Conservation (phyloP, 225 moss, liverwort and hornwort species). For the Lunularia cruciata region DNA sequence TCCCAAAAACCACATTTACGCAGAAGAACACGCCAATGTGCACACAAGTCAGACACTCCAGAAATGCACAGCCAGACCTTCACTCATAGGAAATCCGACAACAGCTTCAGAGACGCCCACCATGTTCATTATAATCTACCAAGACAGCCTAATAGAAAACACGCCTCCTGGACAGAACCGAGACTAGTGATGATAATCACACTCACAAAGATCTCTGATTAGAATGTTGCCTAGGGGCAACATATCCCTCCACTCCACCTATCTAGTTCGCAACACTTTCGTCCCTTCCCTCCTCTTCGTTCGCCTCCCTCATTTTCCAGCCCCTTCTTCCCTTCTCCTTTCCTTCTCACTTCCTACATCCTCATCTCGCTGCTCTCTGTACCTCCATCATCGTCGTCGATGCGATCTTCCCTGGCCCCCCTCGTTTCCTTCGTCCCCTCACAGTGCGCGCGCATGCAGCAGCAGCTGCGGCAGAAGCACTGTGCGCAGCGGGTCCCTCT, state of each 20-base stretch:
- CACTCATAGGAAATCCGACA: too few relatives aligned
- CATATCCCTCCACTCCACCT: neutral
- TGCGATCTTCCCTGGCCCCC: neutral
- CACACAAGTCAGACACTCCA: neutral
- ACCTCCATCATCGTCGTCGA: neutral
- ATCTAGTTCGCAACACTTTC: neutral
- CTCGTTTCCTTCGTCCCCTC: neutral
- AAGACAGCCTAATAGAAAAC: neutral
- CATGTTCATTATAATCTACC: neutral
- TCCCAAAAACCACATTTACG: too few relatives aligned
- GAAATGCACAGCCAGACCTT: neutral
- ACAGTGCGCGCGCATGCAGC: constrained; percentile 4
- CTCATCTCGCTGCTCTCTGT: neutral
- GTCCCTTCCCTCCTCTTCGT: neutral
- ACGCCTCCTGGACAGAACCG: neutral
- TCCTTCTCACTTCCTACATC: neutral
- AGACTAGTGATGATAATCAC: neutral
- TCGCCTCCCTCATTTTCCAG: neutral
- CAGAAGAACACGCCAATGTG: neutral
- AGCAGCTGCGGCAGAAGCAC: neutral
- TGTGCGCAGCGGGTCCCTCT: neutral
- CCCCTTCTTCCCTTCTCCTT: neutral
- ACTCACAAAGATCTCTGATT: neutral
- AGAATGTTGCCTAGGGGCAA: neutral
- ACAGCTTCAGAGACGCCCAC: neutral